phyloP scores from a whole-genome alignment of 331 rosid genomes.

The Spiraea crenata region DNA sequence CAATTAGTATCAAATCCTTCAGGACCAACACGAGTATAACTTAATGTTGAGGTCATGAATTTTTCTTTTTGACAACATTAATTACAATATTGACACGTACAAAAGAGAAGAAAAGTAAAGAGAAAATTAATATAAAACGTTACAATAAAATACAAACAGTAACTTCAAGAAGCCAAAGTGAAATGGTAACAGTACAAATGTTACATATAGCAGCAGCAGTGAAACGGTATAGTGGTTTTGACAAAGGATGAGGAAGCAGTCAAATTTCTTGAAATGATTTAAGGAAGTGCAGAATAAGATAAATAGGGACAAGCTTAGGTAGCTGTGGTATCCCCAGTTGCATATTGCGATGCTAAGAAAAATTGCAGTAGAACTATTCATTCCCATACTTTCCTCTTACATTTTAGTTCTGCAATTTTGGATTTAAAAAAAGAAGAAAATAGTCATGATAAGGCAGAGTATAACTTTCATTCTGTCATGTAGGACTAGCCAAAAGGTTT shows the following conservation, averaged over 20 bases:
- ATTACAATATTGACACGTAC: not conserved
- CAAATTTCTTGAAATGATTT: not conserved
- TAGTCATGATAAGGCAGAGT: not conserved
- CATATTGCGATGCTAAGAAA: no score
- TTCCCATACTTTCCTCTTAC: no score
- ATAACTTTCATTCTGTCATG: not conserved
- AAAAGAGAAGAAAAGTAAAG: not conserved
- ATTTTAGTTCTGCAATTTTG: not conserved
- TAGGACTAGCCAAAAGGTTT: not conserved
- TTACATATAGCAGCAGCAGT: not conserved
- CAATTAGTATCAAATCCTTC: constrained; percentile 5
- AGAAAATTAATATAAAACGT: not conserved
- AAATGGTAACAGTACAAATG: not conserved
- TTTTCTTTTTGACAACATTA: not conserved
- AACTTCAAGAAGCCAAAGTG: not conserved
- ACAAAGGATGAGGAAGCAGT: not conserved
- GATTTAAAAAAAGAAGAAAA: not conserved
- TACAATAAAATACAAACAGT: not conserved
- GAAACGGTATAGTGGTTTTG: not conserved
- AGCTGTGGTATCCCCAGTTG: not conserved
- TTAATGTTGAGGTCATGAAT: constrained; percentile 1
- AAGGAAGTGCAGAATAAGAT: not conserved
- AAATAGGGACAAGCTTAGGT: not conserved
- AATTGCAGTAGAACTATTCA: no score
- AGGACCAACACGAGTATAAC: not conserved